These are phyloP conservation scores for sorghum (Sorghum bicolor) DNA, from an alignment of 176 grass and related monocot species.

Conservation along the genomic window Sorghum_bicolor_NCBIv3 NC_012870.2:66031501-66032000, in stretches of 20 bases:
- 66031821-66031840: background rate
- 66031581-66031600: background rate
- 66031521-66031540: background rate
- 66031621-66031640: background rate
- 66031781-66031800: background rate
- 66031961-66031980: too few species aligned
- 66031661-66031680: too few species aligned
- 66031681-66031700: background rate
- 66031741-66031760: background rate
- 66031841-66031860: background rate
- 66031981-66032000: too few species aligned
- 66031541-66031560: background rate
- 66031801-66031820: background rate
- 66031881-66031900: background rate
- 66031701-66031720: background rate
- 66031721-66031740: background rate
- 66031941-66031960: background rate
- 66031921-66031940: too few species aligned
- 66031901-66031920: background rate
- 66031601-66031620: background rate
- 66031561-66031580: background rate
- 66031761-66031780: background rate
- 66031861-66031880: background rate
- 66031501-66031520: background rate
- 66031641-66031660: background rate